Percentiles rank a stretch among this genome's conserved stretches.
These are phyloP conservation scores for Chlorella sp. DNA, from an alignment of 139 green algal species.

Conservation along the genomic window DNA sequence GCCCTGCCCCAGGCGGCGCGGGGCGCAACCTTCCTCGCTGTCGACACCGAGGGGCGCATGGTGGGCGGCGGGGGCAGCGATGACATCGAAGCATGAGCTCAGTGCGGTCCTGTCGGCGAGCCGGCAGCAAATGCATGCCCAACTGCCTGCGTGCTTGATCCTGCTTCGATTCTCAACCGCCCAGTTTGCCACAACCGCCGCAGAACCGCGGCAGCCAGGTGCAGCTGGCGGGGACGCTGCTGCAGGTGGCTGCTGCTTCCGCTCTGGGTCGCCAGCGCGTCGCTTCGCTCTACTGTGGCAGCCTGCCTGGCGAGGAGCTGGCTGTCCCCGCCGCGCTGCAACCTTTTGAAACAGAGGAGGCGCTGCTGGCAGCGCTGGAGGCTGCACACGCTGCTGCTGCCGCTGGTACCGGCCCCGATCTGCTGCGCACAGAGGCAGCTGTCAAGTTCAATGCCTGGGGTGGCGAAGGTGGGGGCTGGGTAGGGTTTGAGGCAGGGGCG, in stretches of 20 bases:
- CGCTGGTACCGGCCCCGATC: not conserved
- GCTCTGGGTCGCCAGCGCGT: not conserved
- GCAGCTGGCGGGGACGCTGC: slow-evolving; percentile 1
- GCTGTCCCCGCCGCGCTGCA: not conserved
- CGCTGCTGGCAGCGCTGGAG: not conserved
- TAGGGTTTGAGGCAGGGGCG: too few relatives aligned
- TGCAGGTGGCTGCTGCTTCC: not conserved
- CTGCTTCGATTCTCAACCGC: not conserved
- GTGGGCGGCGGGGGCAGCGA: too few relatives aligned
- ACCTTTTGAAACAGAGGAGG: not conserved
- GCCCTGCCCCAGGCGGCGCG: too few relatives aligned
- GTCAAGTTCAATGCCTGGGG: not conserved
- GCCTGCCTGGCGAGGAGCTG: not conserved
- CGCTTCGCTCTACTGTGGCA: not conserved
- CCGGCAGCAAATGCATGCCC: too few relatives aligned
- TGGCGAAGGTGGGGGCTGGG: not conserved
- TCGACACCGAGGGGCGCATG: too few relatives aligned
- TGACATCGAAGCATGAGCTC: too few relatives aligned
- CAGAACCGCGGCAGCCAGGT: slow-evolving; percentile 2
- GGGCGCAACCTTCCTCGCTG: too few relatives aligned
- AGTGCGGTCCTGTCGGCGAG: too few relatives aligned
- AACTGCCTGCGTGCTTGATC: too few relatives aligned
- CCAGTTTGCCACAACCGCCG: not conserved
- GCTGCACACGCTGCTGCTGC: not conserved
- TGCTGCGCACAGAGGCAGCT: not conserved